These are phyloP conservation scores for Takashimella tepidaria DNA, from an alignment of 1,284 basidiomycete genomes.

Conservation along the genomic window DNA sequence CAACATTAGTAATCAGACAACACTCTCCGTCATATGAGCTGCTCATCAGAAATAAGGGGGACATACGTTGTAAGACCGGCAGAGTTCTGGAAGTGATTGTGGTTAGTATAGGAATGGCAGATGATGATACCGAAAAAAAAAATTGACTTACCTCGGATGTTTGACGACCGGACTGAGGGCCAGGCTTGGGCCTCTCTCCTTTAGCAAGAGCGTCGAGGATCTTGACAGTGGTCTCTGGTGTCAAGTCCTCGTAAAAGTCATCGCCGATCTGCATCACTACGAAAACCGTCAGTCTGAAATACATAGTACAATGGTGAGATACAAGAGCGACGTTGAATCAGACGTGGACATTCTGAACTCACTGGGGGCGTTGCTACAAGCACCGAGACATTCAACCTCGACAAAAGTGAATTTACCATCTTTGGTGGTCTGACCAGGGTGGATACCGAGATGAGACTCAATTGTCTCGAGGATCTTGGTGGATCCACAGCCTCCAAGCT, in stretches of 20 bases:
- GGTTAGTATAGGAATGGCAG: no score
- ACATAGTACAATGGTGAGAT: no score
- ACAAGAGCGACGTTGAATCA: no score
- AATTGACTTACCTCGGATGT: slow-evolving; percentile 66
- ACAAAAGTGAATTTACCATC: slow-evolving; percentile 97
- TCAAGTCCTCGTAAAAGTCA: slow-evolving; percentile 98
- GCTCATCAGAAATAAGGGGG: not conserved
- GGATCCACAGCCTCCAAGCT: slow-evolving; percentile 79
- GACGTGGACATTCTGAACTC: slow-evolving; percentile 15
- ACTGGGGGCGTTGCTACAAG: slow-evolving; percentile 96
- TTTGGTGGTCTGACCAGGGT: slow-evolving; percentile 83
- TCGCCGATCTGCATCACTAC: slow-evolving; percentile 86
- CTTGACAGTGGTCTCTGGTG: slow-evolving; percentile 81
- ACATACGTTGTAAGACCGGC: slow-evolving; percentile 69
- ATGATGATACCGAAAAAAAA: not conserved
- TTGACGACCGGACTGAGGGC: slow-evolving; percentile 80
- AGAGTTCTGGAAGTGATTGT: slow-evolving; percentile 63
- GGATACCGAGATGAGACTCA: slow-evolving; percentile 73
- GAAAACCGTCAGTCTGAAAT: slow-evolving; percentile 2
- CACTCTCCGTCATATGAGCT: not conserved
- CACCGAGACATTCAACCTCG: slow-evolving; percentile 97
- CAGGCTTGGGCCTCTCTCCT: slow-evolving; percentile 82
- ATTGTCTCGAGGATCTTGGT: slow-evolving; percentile 84
- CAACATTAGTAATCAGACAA: no score
- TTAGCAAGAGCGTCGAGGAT: slow-evolving; percentile 78